Conservation (phyloP, 2,329 filamentous ascomycete genomes). For the Pseudogymnoascus sp. region DNA sequence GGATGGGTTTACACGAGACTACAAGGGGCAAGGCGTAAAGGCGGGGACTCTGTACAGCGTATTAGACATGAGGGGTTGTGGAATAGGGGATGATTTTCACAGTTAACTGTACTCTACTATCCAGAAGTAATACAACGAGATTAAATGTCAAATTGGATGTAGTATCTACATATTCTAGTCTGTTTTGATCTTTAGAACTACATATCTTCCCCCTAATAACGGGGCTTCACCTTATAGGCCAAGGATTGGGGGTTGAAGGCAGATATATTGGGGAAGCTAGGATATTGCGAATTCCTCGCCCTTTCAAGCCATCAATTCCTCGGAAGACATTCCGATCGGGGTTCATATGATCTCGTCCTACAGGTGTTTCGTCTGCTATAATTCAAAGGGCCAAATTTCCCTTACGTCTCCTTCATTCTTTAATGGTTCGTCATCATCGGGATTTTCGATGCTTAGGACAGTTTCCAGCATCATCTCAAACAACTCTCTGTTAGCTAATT, state of each 20-base stretch:
- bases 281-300: no score
- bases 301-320: no score
- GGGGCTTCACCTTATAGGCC: no score
- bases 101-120: neutral
- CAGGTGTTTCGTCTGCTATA: neutral
- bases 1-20: neutral
- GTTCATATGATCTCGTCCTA: no score
- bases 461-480: conserved; percentile 10
- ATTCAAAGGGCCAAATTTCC: conserved; percentile 3
- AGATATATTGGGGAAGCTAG: no score
- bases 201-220: no score
- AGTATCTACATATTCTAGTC: neutral
- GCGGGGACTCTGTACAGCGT: conserved; percentile 3
- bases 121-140: neutral
- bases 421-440: neutral
- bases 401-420: neutral
- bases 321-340: no score
- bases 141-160: neutral
- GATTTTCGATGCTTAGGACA: neutral
- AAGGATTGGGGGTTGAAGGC: no score
- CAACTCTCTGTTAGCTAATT: conserved; percentile 6
- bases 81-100: neutral
- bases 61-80: neutral
- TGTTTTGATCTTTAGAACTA: no score
- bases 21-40: conserved; percentile 2